Evolutionary conservation across 2,329 filamentous ascomycete species (phyloP), one percentile per base, ranked within the genome.

Genomic region (Paramyrothecium sp.): DNA sequence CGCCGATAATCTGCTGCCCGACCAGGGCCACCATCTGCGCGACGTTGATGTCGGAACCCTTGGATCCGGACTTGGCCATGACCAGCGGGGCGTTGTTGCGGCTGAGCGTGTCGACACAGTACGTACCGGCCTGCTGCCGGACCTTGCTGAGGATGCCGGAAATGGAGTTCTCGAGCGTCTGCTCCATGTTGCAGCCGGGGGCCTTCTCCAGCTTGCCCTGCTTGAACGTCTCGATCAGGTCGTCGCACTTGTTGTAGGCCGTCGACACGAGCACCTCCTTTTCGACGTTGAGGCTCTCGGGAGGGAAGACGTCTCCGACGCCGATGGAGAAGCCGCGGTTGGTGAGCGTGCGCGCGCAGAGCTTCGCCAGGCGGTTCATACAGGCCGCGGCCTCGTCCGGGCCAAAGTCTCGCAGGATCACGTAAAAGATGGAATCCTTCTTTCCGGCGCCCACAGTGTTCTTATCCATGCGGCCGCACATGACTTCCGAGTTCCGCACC

Each of bases 401-500:
- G 1, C 95, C 95, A 66, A 90, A 99, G 77, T 99, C 95, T 79
- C 95, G 86, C 65, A 98, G 85, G 69, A 99, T 94, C 56, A 98
- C 90, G 69, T 97, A 99, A 70, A 98, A 99, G 20, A 99, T 88
- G 0, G 93, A 97, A 71, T 97, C 94, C 71, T 99, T 99, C 79
- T 98, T 98, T 66, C 95, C 95, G 7, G 91, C 88, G 65, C 95
- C 95, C n/a, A 99, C 91, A 0, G 93, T 98, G 1, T 91, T 90
- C 75, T 99, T 99, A 78, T 99, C 95, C 92, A 98, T 97, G 58
- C 89, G 85, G 60, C 95, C 95, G 69, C 94, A 98, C 91, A 99
- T 96, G 60, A 98, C 88, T 71, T 97, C 93, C 0, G 94, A 98
- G 70, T 99, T 98, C 57, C 94, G 90, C 60, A 99, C 89, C 16